Percentiles rank a stretch among this genome's conserved stretches.
phyloP scores from a whole-genome alignment of 2,329 filamentous ascomycete species.

The Exophiala sp. region DNA sequence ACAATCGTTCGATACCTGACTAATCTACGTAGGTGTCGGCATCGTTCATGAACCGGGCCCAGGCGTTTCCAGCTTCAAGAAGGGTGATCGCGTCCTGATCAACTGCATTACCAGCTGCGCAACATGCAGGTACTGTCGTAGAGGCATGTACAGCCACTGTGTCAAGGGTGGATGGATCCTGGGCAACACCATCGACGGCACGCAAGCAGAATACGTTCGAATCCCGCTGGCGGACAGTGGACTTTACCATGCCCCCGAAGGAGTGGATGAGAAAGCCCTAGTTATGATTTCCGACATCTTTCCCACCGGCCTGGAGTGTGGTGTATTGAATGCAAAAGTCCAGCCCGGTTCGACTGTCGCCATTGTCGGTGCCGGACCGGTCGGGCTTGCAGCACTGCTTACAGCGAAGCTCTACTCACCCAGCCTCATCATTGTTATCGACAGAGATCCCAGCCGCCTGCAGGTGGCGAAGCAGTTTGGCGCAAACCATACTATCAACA shows the following conservation, averaged over 20 bases:
- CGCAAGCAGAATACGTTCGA: slow-evolving; percentile 53
- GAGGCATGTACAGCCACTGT: slow-evolving; percentile 50
- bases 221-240: slow-evolving; percentile 48
- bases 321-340: slow-evolving; percentile 48
- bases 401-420: slow-evolving; percentile 53
- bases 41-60: slow-evolving; percentile 42
- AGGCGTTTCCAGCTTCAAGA: slow-evolving; percentile 42
- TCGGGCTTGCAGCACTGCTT: slow-evolving; percentile 52
- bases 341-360: slow-evolving; percentile 49
- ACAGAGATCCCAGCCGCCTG: slow-evolving; percentile 46
- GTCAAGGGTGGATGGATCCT: slow-evolving; percentile 51
- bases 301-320: slow-evolving; percentile 53
- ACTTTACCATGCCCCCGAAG: slow-evolving; percentile 42
- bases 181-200: slow-evolving; percentile 50
- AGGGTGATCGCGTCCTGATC: slow-evolving; percentile 50
- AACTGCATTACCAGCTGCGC: slow-evolving; percentile 49
- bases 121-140: slow-evolving; percentile 47
- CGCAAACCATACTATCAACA: slow-evolving; percentile 43
- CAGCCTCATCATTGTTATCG: slow-evolving; percentile 47
- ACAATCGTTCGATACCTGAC: background rate
- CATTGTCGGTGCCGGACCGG: slow-evolving; percentile 52
- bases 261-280: slow-evolving; percentile 39
- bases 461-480: slow-evolving; percentile 46
- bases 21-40: slow-evolving; percentile 36
- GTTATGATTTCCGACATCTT: slow-evolving; percentile 53